Conservation (phyloP, 2,329 filamentous ascomycete species). For the Paecilomyces variotii region DNA sequence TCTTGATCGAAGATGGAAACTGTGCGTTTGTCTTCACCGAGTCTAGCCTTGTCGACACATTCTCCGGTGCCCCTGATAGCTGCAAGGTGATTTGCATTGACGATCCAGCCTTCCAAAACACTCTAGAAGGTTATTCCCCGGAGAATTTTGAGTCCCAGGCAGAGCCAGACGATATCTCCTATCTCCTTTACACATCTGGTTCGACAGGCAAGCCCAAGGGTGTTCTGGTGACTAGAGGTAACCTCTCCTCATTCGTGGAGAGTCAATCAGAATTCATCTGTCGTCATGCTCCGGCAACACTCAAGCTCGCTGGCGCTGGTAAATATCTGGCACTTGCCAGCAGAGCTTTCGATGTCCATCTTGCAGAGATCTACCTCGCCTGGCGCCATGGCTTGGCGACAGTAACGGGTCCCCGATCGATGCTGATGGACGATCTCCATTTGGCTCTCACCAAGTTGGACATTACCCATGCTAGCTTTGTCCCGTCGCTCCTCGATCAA, state of each 20-base stretch:
- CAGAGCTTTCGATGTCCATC: conserved; percentile 25
- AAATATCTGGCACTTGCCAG: conserved; percentile 26
- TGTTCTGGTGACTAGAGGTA: conserved; percentile 74
- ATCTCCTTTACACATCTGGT: conserved; percentile 82
- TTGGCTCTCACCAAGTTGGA: conserved; percentile 17
- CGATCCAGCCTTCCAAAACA: conserved; percentile 9
- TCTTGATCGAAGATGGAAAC: conserved; percentile 19
- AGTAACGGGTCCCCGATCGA: conserved; percentile 16
- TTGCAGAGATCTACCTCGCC: conserved; percentile 22
- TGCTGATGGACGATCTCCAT: conserved; percentile 20
- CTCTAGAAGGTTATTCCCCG: conserved; percentile 9
- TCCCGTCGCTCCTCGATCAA: conserved; percentile 19
- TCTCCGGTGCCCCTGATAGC: conserved; percentile 9
- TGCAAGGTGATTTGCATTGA: conserved; percentile 18
- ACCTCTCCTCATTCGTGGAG: conserved; percentile 21
- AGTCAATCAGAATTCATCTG: conserved; percentile 19
- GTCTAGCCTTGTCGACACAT: conserved; percentile 8
- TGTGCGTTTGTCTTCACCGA: conserved; percentile 23
- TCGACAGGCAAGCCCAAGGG: conserved; percentile 96
- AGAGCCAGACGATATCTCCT: conserved; percentile 12
- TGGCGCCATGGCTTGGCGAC: conserved; percentile 22
- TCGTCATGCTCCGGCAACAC: conserved; percentile 15
- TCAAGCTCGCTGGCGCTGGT: conserved; percentile 16
- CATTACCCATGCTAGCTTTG: conserved; percentile 24
- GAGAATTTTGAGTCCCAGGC: conserved; percentile 9